Conservation (phyloP, 2,329 filamentous ascomycete genomes). For the Penicillium expansum region DNA sequence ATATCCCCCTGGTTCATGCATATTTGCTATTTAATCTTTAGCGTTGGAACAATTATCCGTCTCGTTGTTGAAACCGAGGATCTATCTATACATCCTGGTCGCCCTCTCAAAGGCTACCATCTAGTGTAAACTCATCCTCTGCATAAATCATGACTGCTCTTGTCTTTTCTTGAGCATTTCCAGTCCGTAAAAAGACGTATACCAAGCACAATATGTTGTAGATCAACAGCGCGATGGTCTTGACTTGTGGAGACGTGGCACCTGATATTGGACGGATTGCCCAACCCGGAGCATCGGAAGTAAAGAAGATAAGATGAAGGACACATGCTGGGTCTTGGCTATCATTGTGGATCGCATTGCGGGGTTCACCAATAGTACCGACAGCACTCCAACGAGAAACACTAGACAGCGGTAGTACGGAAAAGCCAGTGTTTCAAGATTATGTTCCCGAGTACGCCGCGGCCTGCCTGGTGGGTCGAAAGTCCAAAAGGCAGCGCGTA, state of each 20-base stretch:
- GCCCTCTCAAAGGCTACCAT: neutral
- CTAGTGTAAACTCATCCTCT: neutral
- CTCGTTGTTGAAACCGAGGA: neutral
- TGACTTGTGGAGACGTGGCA: neutral
- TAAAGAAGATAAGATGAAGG: conserved; percentile 12
- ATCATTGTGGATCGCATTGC: neutral
- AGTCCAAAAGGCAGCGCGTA: neutral
- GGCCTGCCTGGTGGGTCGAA: neutral
- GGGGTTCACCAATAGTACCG: neutral
- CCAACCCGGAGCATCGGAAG: conserved; percentile 4
- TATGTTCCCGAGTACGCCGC: neutral
- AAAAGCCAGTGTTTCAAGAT: neutral
- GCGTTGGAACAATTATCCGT: neutral
- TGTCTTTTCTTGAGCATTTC: neutral
- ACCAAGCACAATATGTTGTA: neutral
- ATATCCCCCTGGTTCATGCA: neutral
- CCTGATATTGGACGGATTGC: neutral
- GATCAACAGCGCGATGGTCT: neutral
- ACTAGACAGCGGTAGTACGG: neutral
- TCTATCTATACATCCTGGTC: neutral
- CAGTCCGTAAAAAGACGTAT: neutral
- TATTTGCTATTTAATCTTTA: neutral
- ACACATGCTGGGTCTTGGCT: conserved; percentile 1
- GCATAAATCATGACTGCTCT: too few species aligned
- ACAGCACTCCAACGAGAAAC: neutral